Base-by-base conservation (phyloP, 441 rosid species). In the Theobroma grandiflorum region DNA sequence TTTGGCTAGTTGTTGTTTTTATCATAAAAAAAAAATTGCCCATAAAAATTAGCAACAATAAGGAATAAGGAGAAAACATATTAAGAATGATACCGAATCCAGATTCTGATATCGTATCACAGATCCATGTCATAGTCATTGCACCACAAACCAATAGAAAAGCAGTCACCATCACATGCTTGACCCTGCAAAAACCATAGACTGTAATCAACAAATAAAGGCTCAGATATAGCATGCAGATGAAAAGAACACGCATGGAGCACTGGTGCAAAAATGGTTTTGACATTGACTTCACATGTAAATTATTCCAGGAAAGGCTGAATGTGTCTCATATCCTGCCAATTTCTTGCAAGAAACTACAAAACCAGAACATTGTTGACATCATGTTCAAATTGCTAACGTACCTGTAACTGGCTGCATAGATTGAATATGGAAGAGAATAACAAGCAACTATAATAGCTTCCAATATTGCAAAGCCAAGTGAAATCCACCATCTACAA, bases 401-500 rank as follows among this genome's bases (percentile, higher is more conserved):
- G 81, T 86, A 93, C 98, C 94, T 92, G 80, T 87, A 76, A 85
- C 89, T 90, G 84, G 97, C 92, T 61, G 97, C 97, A 87, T 89
- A 92, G 66, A 96, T 87, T 73, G 98, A 96, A 83, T 93, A 94
- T 35, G 86, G 92, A 80, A 94, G 98, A 76, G 99, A 94, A 84
- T 91, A 87, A 85, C 85, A 92, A 80, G 98, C 88, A 84, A 96
- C 93, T 55, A 92, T 85, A 40, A 93, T 22, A 45, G 91, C 98
- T 86, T 94, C 98, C 66, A 94, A 61, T 77, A 90, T 91, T 66
- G 98, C 98, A 87, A 96, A 96, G 67, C 94, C 87, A 75, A 94
- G 93, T 72, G 98, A 93, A 37, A 90, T 82, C 99, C 99, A 94
- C 99, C 99, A 96, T 92, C 99, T 96, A 89, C 78, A 87, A 83